Conservation (phyloP, 108 stramenopile species). For the Aurantiochytrium sp. region DNA sequence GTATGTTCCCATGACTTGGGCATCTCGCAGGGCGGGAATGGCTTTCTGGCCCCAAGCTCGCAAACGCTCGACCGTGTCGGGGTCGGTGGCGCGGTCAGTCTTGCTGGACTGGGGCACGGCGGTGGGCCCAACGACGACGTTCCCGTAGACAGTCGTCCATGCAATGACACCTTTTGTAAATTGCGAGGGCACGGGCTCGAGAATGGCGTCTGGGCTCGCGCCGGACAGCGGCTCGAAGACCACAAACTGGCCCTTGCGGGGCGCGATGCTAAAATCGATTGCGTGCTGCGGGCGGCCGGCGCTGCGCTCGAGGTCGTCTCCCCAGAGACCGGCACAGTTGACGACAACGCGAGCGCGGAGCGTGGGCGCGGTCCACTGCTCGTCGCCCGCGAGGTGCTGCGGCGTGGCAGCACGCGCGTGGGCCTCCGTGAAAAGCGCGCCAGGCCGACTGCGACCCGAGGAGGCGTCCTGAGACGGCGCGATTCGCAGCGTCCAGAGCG, state of each 20-base stretch:
- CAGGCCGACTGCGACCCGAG: neutral
- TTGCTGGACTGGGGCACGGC: constrained; percentile 63
- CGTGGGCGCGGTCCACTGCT: neutral
- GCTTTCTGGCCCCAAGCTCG: constrained; percentile 44
- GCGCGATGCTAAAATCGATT: constrained; percentile 47
- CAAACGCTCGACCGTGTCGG: constrained; percentile 49
- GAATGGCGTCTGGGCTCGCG: constrained; percentile 28
- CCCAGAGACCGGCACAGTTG: constrained; percentile 31
- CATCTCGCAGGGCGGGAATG: constrained; percentile 43
- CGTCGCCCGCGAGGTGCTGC: neutral
- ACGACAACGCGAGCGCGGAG: constrained; percentile 20
- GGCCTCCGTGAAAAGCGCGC: neutral
- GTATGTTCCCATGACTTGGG: constrained; percentile 61
- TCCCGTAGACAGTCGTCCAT: constrained; percentile 67
- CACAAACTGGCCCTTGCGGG: constrained; percentile 31
- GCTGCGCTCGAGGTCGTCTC: constrained; percentile 29
- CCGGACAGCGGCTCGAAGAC: neutral
- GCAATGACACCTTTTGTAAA: constrained; percentile 73
- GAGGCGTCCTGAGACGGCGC: neutral
- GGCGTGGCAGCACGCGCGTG: neutral
- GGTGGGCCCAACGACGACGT: constrained; percentile 76
- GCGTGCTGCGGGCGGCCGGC: too few relatives aligned
- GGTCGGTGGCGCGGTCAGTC: constrained; percentile 56
- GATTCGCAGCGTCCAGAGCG: constrained; percentile 43
- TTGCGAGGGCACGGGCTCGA: constrained; percentile 73